A percentile compares a stretch with the other conserved stretches of the same genome.
Evolutionary conservation across 768 basidiomycete genomes (phyloP).

Genomic region (Kwoniella dejecticola): DNA sequence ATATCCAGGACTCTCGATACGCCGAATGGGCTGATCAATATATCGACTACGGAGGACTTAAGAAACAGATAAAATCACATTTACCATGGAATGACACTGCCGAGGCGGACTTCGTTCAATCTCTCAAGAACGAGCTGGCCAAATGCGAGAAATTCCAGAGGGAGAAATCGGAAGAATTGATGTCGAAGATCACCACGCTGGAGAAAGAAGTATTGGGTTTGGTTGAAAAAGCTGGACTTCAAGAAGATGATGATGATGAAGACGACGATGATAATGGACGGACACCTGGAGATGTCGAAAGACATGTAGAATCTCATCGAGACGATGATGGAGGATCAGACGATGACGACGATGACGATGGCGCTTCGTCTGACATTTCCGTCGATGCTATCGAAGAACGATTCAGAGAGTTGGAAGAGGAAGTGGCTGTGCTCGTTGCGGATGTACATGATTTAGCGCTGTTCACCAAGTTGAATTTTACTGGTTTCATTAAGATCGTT

Average conservation of each 20-base stretch:
- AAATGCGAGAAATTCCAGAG: conserved; percentile 95
- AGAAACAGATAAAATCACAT: conserved; percentile 81
- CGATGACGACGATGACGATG: conserved; percentile 58
- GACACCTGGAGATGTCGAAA: conserved; percentile 37
- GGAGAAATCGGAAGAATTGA: conserved; percentile 73
- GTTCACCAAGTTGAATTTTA: conserved; percentile 95
- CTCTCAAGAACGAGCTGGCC: conserved; percentile 82
- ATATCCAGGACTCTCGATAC: conserved; percentile 85
- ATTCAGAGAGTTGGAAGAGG: conserved; percentile 86
- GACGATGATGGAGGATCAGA: conserved; percentile 53
- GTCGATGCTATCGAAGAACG: conserved; percentile 76
- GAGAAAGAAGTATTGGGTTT: conserved; percentile 78
- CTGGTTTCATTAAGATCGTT: conserved; percentile 97
- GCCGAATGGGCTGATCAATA: conserved; percentile 89
- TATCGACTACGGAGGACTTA: conserved; percentile 83
- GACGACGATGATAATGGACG: conserved; percentile 67
- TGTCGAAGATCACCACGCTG: conserved; percentile 75
- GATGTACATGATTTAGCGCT: conserved; percentile 69
- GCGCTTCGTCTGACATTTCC: conserved; percentile 62
- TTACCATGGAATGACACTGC: conserved; percentile 77
- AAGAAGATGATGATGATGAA: conserved; percentile 61
- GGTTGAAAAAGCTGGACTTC: conserved; percentile 50
- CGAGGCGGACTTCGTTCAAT: conserved; percentile 75
- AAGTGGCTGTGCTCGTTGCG: conserved; percentile 90
- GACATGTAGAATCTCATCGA: conserved; percentile 25